Evolutionary conservation across 768 basidiomycete species (phyloP).

Genomic region (Pleurotus pulmonarius): DNA sequence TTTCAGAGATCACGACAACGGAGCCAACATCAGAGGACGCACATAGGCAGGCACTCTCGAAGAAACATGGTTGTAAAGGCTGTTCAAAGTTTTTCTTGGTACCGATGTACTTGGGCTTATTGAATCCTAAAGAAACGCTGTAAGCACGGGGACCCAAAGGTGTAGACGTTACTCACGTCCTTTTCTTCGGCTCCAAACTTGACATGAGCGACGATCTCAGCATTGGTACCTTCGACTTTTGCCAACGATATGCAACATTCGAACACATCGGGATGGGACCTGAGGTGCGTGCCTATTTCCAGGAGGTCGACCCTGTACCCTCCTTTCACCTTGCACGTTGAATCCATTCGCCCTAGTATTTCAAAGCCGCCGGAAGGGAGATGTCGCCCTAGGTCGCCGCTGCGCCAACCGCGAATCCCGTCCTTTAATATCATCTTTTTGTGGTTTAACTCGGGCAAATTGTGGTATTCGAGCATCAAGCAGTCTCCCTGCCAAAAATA

Average conservation of each 20-base stretch:
- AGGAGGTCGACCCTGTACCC: conserved; percentile 8
- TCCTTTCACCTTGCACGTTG: conserved; percentile 9
- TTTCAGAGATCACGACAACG: background rate
- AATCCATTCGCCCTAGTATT: conserved; percentile 8
- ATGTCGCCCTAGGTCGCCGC: conserved; percentile 5
- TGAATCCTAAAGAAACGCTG: too few species aligned
- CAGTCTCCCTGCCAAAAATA: background rate
- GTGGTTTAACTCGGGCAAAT: conserved; percentile 6
- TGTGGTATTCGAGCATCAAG: conserved; percentile 5
- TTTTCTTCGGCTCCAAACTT: background rate
- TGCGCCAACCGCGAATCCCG: conserved; percentile 9
- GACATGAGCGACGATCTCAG: background rate
- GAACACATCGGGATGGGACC: background rate
- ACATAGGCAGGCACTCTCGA: background rate
- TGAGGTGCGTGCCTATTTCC: background rate
- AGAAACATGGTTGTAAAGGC: background rate
- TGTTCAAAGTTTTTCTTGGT: background rate
- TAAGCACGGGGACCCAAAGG: too few species aligned
- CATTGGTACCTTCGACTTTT: background rate
- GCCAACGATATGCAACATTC: background rate
- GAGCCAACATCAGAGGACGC: background rate
- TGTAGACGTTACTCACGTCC: too few species aligned
- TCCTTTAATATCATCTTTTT: conserved; percentile 4
- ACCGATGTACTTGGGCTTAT: background rate
- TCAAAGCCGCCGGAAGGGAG: conserved; percentile 6